Percentiles rank a stretch among this genome's conserved stretches.
These are phyloP conservation scores for Miscanthus lutarioriparius DNA, from an alignment of 176 grass and related monocot genomes.

Conservation along the genomic window DNA sequence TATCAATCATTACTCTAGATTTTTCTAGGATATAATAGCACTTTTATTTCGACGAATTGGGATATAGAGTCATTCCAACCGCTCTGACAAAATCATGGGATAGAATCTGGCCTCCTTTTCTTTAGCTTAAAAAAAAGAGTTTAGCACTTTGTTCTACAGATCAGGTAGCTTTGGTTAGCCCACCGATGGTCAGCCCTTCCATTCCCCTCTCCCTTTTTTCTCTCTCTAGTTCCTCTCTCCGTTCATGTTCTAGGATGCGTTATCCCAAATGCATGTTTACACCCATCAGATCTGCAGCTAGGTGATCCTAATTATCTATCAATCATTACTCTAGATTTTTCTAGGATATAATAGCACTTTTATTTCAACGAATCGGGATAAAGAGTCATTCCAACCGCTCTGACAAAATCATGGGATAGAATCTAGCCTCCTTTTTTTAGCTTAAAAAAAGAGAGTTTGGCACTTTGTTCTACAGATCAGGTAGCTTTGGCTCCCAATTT, in stretches of 20 bases:
- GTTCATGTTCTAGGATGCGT: too few species aligned
- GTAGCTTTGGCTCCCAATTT: neutral
- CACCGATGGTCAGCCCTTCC: too few species aligned
- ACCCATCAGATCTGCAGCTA: too few species aligned
- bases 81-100: neutral
- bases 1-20: neutral
- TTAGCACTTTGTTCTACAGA: neutral
- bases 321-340: neutral
- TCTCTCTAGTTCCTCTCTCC: too few species aligned
- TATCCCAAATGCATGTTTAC: too few species aligned
- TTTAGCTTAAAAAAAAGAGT: neutral
- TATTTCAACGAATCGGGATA: neutral
- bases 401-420: neutral
- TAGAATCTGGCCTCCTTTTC: neutral
- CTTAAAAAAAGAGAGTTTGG: neutral
- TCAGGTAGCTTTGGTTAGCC: neutral
- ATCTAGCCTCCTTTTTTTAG: neutral
- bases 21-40: neutral
- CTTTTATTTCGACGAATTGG: neutral
- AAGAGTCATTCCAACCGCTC: neutral
- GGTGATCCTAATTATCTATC: too few species aligned
- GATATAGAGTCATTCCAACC: neutral
- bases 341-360: neutral
- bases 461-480: neutral
- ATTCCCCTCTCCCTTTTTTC: too few species aligned